Conservation (phyloP, 2,329 filamentous ascomycete species). For the Ceratocystis papillata region DNA sequence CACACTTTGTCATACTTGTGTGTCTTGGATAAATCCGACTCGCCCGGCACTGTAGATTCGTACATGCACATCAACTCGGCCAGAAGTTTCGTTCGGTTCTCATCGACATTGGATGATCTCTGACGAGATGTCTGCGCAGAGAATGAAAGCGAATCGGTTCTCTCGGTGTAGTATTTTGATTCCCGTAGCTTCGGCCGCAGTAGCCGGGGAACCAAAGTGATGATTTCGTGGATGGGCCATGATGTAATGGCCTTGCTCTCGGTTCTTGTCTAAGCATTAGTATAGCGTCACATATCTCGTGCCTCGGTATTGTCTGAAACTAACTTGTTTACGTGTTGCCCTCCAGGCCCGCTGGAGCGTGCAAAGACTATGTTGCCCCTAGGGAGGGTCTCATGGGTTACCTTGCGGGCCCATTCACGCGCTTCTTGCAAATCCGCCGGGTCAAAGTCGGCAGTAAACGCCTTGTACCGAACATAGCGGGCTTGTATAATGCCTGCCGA, state of each 20-base stretch:
- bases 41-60: conserved; percentile 37
- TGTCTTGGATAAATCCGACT: conserved; percentile 38
- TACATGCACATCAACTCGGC: conserved; percentile 43
- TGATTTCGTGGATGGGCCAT: conserved; percentile 41
- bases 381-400: conserved; percentile 38
- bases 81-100: conserved; percentile 42
- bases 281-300: background rate
- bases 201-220: conserved; percentile 37
- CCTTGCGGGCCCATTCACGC: conserved; percentile 41
- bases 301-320: conserved; percentile 25
- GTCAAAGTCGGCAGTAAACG: conserved; percentile 42
- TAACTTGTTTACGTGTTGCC: conserved; percentile 54
- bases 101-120: conserved; percentile 41
- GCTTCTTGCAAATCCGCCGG: conserved; percentile 42
- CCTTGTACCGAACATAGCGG: conserved; percentile 36
- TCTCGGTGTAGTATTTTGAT: conserved; percentile 45
- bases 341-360: conserved; percentile 50
- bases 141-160: conserved; percentile 44
- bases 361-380: conserved; percentile 44
- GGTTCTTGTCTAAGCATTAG: conserved; percentile 35
- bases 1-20: conserved; percentile 42
- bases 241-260: conserved; percentile 49
- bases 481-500: conserved; percentile 28
- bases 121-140: conserved; percentile 46
- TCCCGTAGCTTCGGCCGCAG: conserved; percentile 39